Base-by-base conservation (phyloP, 495 filamentous ascomycete species). In the Podospora pseudocomata region DNA sequence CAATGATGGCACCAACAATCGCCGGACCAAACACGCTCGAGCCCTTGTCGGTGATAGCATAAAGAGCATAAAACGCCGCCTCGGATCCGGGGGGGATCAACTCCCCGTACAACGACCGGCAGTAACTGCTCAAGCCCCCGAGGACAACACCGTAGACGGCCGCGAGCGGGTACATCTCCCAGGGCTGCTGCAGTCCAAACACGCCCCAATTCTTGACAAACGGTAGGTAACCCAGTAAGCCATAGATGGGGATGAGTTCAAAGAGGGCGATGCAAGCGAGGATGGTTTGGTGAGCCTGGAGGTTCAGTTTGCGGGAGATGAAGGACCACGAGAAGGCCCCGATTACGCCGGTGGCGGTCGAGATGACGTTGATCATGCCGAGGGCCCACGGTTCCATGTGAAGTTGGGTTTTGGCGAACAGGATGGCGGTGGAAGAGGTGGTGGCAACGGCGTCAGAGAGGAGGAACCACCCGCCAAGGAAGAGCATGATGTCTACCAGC, bases 41-140 rank as follows among this genome's bases (percentile, higher is more conserved):
- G 23, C 95, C 95, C 78, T 99, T 99, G 74, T 99, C 95, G 16
- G 95, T 99, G 68, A 99, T 97, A 5, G 95, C 94, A 72, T 97
- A 99, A 2, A 99, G 85, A 0, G 95, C 93, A 77, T 94, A 99
- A 76, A 99, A 99, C 0, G 95, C 92, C 2, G 95, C 93, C 80
- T 99, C 95, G 26, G 88, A 95, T 13, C 95, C 95, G 0, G 93
- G 92, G 26, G 95, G 95, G 71, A 99, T 88, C 44, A 99, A 83
- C 76, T 97, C 92, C 26, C 93, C 94, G 74, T 90, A 99, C 55
- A 99, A 84, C 73, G 91, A 94, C 16, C 95, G 91, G 73, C 95
- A 98, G 77, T 98, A 97, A 20, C 91, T 91, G 53, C 90, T 92
- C n/a, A 99, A 80, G 0, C 95, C 95, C 18, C 94, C 95, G 64